Base-by-base conservation (phyloP, 495 filamentous ascomycete genomes). In the Aspergillus leporis region DNA sequence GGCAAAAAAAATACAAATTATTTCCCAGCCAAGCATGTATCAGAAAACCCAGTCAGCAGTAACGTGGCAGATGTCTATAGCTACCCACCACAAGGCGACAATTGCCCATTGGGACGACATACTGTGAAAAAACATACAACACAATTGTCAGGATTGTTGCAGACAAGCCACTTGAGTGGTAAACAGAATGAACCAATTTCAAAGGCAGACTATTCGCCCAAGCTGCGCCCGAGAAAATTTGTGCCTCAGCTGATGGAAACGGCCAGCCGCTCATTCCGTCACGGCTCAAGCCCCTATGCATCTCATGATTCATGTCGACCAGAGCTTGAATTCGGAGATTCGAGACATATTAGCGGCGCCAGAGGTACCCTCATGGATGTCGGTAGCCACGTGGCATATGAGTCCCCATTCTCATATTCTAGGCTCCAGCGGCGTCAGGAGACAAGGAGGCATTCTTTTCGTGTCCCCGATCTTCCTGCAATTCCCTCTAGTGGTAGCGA, bases 231-330 rank as follows among this genome's bases (percentile, higher is more conserved):
- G 59, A 70, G 81, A 51, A 80, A 73, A 60, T 87, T 87, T 59
- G 71, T 76, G 22, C 85, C 84, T 2, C 77, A 85, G 53, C 68
- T 87, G 28, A 81, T 87, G 48, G 84, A 84, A 66, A 86, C 82
- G 4, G 78, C 75, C 3, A 73, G 70, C 54, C 77, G 78, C 38
- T 81, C 78, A n/a, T 70, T 74, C 72, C 78, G 61, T 68, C 77
- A 65, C 66, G 61, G 60, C 47, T 70, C 53, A 67, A 68, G 51
- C 62, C 72, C 53, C 23, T 40, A 22, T 58, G 60, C 31, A 61
- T 61, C 38, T 45, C 73, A 25, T 58, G 66, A 7, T 1, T 57
- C 65, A n/a, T 66, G 74, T 55, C 70, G 73, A 66, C 25, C 59
- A 52, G 31, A 60, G 41, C 18, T 40, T 45, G 43, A 61, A 38